Evolutionary conservation across 2,329 filamentous ascomycete species (phyloP).

Genomic region (Nemania bipapillata): DNA sequence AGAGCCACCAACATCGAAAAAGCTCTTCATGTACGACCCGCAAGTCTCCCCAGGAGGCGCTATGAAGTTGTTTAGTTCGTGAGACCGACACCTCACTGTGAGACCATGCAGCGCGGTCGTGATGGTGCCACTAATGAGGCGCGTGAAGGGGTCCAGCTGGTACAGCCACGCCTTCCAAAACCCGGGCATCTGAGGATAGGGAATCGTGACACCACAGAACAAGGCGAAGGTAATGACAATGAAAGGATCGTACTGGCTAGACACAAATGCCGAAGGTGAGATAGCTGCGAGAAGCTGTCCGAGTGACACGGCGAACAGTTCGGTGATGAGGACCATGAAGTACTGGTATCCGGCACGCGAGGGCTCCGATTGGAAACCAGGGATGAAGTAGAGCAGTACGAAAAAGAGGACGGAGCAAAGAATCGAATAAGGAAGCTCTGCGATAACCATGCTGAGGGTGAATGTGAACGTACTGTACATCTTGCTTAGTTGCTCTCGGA

Average conservation of each 20-base stretch:
- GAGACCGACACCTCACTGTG: conserved; percentile 67
- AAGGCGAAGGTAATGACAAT: conserved; percentile 83
- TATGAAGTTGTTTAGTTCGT: conserved; percentile 74
- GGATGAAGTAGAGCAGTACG: conserved; percentile 85
- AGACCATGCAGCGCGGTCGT: conserved; percentile 78
- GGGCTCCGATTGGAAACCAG: conserved; percentile 72
- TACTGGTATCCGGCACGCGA: conserved; percentile 85
- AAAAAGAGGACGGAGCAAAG: conserved; percentile 85
- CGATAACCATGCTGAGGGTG: conserved; percentile 78
- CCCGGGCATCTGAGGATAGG: conserved; percentile 77
- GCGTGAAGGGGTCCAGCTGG: conserved; percentile 83
- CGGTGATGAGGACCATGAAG: conserved; percentile 83
- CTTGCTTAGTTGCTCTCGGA: conserved; percentile 85
- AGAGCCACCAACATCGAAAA: conserved; percentile 73
- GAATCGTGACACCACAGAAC: conserved; percentile 89
- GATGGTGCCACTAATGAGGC: conserved; percentile 82
- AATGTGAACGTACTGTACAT: conserved; percentile 87
- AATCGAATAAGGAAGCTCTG: conserved; percentile 85
- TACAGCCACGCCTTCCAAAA: conserved; percentile 87
- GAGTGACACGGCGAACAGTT: conserved; percentile 84
- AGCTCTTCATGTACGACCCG: conserved; percentile 77
- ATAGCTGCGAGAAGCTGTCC: conserved; percentile 80
- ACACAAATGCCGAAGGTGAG: conserved; percentile 81
- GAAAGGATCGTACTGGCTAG: conserved; percentile 82
- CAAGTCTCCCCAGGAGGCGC: conserved; percentile 74